These are phyloP conservation scores for Ceratocystis harringtonii DNA, from an alignment of 2,329 filamentous ascomycete species.

Conservation along the genomic window DNA sequence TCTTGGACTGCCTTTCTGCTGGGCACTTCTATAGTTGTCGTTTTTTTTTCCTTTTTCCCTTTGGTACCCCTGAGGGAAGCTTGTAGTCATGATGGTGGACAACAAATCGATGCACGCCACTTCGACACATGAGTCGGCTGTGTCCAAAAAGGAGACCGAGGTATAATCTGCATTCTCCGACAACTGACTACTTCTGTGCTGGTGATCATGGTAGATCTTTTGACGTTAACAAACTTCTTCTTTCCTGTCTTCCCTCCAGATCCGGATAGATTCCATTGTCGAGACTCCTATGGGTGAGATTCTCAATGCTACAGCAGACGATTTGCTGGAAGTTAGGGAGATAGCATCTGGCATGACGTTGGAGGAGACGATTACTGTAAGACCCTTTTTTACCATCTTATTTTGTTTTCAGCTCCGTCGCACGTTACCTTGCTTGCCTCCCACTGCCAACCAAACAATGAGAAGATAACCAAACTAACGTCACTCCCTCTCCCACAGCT, in stretches of 20 bases:
- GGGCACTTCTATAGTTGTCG: neutral
- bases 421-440: too few relatives aligned
- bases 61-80: neutral
- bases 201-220: neutral
- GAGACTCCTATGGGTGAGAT: conserved; percentile 3
- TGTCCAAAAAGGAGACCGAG: conserved; percentile 1
- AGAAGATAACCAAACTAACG: neutral
- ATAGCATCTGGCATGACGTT: conserved; percentile 25
- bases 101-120: neutral
- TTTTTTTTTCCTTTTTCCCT: neutral
- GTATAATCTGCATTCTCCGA: neutral
- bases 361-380: conserved; percentile 24
- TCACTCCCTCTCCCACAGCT: conserved; percentile 19
- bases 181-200: neutral
- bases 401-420: too few relatives aligned
- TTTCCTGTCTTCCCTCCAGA: neutral
- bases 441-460: neutral
- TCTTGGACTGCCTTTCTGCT: neutral
- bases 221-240: neutral
- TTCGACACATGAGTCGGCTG: neutral
- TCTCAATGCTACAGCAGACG: conserved; percentile 29
- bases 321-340: conserved; percentile 31
- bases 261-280: neutral
- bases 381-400: neutral
- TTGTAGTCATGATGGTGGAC: neutral